Conservation (phyloP, 495 filamentous ascomycete genomes). For the Tuber microsphaerosporum region DNA sequence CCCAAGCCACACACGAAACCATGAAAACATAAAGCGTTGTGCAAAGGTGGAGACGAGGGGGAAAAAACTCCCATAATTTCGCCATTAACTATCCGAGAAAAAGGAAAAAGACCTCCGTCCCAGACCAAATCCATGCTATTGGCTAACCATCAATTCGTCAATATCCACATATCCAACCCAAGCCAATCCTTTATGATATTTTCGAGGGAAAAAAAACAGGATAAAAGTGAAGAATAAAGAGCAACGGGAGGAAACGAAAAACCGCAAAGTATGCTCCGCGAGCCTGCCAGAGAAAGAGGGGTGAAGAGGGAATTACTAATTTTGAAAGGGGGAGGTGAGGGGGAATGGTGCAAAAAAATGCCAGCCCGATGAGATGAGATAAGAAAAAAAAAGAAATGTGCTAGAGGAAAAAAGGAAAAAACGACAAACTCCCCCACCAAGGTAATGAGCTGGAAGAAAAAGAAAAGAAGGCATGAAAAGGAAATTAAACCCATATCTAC, state of each 20-base stretch:
- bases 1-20: background rate
- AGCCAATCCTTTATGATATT: constrained; percentile 1
- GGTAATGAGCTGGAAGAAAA: background rate
- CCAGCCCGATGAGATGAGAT: background rate
- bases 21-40: background rate
- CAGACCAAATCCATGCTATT: background rate
- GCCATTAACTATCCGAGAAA: background rate
- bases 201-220: background rate
- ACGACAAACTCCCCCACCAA: constrained; percentile 1
- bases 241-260: background rate
- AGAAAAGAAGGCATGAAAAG: background rate
- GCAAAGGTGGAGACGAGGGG: background rate
- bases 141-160: background rate
- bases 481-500: background rate
- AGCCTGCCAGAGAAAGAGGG: background rate
- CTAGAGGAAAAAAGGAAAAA: background rate
- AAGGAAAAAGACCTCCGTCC: background rate
- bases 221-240: background rate
- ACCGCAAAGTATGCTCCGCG: background rate
- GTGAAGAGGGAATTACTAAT: background rate
- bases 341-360: background rate
- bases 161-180: constrained; percentile 2
- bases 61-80: background rate
- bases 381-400: background rate
- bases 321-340: background rate